These are phyloP conservation scores for Creolimax fragrantissima DNA, from an alignment of 78 protist genomes.

Conservation along the genomic window DNA sequence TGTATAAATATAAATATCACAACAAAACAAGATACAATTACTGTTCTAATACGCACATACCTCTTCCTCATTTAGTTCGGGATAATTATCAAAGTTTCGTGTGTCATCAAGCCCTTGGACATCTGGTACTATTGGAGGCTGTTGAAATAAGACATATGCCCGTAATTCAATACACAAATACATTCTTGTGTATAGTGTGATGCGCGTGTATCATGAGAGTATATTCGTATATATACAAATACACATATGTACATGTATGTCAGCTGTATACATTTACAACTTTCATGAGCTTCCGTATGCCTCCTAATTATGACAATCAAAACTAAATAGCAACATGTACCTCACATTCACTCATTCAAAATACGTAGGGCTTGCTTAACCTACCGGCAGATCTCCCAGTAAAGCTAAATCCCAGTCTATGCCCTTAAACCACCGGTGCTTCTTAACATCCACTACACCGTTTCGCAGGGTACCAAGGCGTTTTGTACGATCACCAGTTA, in stretches of 20 bases:
- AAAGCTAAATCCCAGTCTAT: slow-evolving; percentile 64
- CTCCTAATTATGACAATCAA: too few species aligned
- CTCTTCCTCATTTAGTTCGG: background rate
- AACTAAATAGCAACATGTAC: too few species aligned
- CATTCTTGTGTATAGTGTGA: background rate
- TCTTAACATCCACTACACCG: slow-evolving; percentile 78
- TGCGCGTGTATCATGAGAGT: too few species aligned
- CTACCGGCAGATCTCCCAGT: slow-evolving; percentile 14
- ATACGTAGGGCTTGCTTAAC: too few species aligned
- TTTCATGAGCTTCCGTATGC: background rate
- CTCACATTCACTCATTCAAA: too few species aligned
- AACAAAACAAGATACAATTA: too few species aligned
- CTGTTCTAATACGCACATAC: too few species aligned
- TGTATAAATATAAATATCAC: too few species aligned
- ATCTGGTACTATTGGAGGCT: background rate
- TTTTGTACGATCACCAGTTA: slow-evolving; percentile 68
- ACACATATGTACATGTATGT: background rate
- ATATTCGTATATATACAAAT: background rate
- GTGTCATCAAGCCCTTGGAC: background rate
- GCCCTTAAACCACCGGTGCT: slow-evolving; percentile 80
- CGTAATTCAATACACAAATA: background rate
- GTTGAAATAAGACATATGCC: background rate
- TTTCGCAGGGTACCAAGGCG: slow-evolving; percentile 65
- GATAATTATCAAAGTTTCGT: background rate
- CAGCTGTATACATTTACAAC: background rate